Base-by-base conservation (phyloP, 306 rosid species). In the Acacia acuminata region DNA sequence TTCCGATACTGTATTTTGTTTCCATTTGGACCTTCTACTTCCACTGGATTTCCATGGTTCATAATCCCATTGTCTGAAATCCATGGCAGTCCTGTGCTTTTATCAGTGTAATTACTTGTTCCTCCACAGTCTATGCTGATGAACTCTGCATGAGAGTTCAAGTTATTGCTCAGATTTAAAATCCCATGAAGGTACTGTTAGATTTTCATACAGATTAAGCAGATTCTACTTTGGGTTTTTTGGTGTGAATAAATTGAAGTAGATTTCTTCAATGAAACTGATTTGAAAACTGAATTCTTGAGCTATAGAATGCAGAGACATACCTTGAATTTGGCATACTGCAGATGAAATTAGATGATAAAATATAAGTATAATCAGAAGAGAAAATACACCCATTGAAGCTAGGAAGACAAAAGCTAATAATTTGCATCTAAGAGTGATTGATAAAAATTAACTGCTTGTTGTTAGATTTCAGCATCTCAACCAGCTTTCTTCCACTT, bases 101-200 rank as follows among this genome's bases (percentile, higher is more conserved):
- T 67, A 87, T 96, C 98, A 11, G 89, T 94, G 91, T 84, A 90
- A 75, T 92, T 90, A 24, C 84, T 79, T 30, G 94, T 82, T 14
- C 97, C 98, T 82, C 96, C 96, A 86, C 97, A 92, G 75, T 96
- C 94, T 85, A 96, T 88, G 86, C 97, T 96, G 73, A 94, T 19
- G 73, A 96, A 96, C 73, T 96, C 98, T 96, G 91, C 88, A 87
- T 24, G 51, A 77, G 20, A 71, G 56, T 32, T 58, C 68, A 14
- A 56, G 76, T 16, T 24, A 73, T 85, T 30, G 67, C 79, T 76
- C 71, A 80, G 66, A 85, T 68, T 77, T 66, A 77, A 50, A 75
- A 10, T 73, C 42, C 48, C 19, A 68, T 47, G 65, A 66, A 38
- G 84, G 56, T 63, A 60, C 53, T 75, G 16, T 74, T 64, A 50